A percentile compares a stretch with the other conserved stretches of the same genome.
phyloP scores from a whole-genome alignment of 148 eudicot genomes.

The Vaccinium myrtillus region DNA sequence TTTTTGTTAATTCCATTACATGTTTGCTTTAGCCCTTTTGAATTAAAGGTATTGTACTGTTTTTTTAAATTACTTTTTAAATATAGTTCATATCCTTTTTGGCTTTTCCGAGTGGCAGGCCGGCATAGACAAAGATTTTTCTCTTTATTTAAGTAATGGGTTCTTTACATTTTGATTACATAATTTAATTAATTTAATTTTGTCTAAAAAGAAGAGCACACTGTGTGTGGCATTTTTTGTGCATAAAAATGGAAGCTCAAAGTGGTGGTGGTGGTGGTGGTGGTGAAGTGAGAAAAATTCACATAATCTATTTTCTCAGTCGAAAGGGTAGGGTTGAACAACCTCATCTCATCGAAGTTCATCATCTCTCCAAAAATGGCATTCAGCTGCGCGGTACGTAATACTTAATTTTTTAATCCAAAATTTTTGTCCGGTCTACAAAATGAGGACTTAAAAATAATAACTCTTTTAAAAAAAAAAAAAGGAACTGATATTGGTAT shows the following conservation, averaged over 20 bases:
- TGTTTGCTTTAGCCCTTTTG: slow-evolving; percentile 9
- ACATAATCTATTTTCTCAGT: slow-evolving; percentile 51
- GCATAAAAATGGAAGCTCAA: slow-evolving; percentile 18
- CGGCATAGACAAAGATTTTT: slow-evolving; percentile 26
- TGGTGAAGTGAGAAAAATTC: slow-evolving; percentile 45
- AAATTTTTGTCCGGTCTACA: no score
- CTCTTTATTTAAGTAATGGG: neutral
- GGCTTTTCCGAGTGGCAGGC: slow-evolving; percentile 26
- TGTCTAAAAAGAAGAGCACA: slow-evolving; percentile 24
- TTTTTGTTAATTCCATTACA: neutral
- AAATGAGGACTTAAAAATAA: no score
- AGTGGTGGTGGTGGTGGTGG: slow-evolving; percentile 2
- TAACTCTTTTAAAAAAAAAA: no score
- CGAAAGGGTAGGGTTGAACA: slow-evolving; percentile 49
- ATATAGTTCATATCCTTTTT: slow-evolving; percentile 9
- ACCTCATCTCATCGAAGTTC: slow-evolving; percentile 59
- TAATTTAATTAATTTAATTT: neutral
- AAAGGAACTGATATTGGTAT: no score
- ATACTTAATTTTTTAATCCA: no score
- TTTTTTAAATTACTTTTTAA: neutral
- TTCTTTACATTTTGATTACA: neutral
- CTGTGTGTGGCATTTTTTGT: neutral
- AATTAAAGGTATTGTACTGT: neutral
- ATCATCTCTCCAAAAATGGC: slow-evolving; percentile 48
- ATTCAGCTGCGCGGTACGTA: slow-evolving; percentile 40